These are phyloP conservation scores for Leptoxyphium fumago DNA, from an alignment of 2,329 filamentous ascomycete species.

Conservation along the genomic window DNA sequence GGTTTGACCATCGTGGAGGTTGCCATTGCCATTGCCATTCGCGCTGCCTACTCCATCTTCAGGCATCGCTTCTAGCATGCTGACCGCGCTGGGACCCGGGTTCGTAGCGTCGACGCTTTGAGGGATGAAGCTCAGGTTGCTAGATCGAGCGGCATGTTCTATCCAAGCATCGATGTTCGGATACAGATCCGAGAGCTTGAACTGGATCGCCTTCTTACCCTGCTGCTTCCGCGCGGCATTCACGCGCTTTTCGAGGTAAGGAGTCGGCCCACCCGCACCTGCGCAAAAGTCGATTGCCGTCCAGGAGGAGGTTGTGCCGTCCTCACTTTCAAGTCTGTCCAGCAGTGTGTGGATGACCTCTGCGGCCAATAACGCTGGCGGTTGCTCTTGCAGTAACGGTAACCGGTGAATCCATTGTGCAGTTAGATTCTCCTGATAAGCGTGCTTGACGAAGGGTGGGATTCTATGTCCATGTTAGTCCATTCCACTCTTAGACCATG, in stretches of 20 bases:
- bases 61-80: too few species aligned
- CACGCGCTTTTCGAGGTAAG: constrained; percentile 21
- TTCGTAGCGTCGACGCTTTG: constrained; percentile 50
- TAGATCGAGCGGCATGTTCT: constrained; percentile 12
- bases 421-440: constrained; percentile 50
- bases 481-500: too few species aligned
- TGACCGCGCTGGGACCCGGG: constrained; percentile 28
- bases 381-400: constrained; percentile 41
- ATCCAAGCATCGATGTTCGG: constrained; percentile 26
- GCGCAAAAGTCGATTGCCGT: constrained; percentile 64
- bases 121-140: constrained; percentile 44
- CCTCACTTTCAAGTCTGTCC: constrained; percentile 16
- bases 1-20: not conserved
- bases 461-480: constrained; percentile 25
- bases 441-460: constrained; percentile 47
- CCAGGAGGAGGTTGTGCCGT: constrained; percentile 39
- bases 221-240: constrained; percentile 12
- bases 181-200: constrained; percentile 26
- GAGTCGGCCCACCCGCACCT: constrained; percentile 41
- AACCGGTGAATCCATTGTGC: constrained; percentile 47
- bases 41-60: constrained; percentile 10
- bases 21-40: constrained; percentile 26
- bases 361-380: constrained; percentile 48
- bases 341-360: constrained; percentile 31
- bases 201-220: constrained; percentile 17